Evolutionary conservation across 169 alveolate genomes (phyloP).

Genomic region (Cyclospora cayetanensis): DNA sequence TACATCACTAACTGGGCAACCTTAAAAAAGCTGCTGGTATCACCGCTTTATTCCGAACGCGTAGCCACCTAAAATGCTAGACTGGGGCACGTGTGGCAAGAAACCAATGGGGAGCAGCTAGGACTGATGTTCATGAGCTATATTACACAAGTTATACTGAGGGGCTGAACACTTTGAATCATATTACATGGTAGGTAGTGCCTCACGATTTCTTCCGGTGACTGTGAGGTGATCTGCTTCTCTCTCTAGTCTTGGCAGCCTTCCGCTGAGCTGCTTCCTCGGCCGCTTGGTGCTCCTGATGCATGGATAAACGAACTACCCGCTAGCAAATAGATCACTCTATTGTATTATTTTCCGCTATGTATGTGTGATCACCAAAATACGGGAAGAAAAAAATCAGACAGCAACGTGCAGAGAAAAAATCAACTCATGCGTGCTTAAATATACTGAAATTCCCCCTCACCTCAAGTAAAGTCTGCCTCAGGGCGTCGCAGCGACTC

Average conservation of each 20-base stretch:
- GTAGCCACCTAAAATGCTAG: too few species aligned
- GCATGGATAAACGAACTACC: too few species aligned
- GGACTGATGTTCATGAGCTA: too few species aligned
- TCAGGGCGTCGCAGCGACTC: conserved; percentile 65
- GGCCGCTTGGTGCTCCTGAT: conserved; percentile 48
- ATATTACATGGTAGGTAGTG: too few species aligned
- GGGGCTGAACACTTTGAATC: too few species aligned
- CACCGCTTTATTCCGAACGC: too few species aligned
- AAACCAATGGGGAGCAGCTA: too few species aligned
- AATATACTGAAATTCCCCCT: not conserved
- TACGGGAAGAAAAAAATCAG: not conserved
- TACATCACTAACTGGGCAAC: too few species aligned
- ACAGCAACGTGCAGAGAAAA: not conserved
- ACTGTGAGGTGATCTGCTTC: conserved; percentile 53
- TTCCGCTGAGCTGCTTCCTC: conserved; percentile 46
- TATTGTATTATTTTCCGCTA: not conserved
- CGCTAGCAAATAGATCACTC: not conserved
- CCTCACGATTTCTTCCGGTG: conserved; percentile 51
- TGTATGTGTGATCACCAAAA: not conserved
- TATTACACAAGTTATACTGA: too few species aligned
- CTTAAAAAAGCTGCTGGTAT: too few species aligned
- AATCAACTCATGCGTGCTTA: not conserved
- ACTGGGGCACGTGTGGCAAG: too few species aligned
- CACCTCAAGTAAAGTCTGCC: conserved; percentile 56
- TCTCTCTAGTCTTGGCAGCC: conserved; percentile 24